A percentile compares a stretch with the other conserved stretches of the same genome.
phyloP scores from a whole-genome alignment of 2,329 filamentous ascomycete species.

The Aspergillus oerlinghausenensis region DNA sequence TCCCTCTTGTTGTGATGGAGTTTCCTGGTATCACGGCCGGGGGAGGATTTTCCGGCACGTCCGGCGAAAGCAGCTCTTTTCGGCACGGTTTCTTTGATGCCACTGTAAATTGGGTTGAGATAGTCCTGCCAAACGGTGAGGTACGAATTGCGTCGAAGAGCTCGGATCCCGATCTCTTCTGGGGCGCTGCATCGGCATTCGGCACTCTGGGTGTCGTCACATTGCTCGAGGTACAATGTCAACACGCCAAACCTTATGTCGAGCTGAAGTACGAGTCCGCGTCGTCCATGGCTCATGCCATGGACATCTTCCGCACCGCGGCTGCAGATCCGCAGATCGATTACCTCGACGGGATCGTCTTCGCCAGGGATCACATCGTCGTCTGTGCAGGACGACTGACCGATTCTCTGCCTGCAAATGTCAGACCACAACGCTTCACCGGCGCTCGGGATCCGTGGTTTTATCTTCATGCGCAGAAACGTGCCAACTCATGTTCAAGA shows the following conservation, averaged over 20 bases:
- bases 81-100: slow-evolving; percentile 62
- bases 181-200: slow-evolving; percentile 55
- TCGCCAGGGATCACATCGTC: slow-evolving; percentile 51
- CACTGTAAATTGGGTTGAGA: slow-evolving; percentile 59
- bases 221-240: slow-evolving; percentile 55
- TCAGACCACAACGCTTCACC: slow-evolving; percentile 48
- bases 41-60: slow-evolving; percentile 62
- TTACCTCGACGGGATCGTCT: slow-evolving; percentile 68
- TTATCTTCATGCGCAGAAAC: slow-evolving; percentile 56
- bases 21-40: slow-evolving; percentile 67
- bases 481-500: slow-evolving; percentile 52
- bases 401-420: slow-evolving; percentile 38
- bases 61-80: slow-evolving; percentile 64
- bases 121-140: slow-evolving; percentile 57
- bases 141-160: slow-evolving; percentile 45
- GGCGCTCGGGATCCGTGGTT: slow-evolving; percentile 65
- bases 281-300: slow-evolving; percentile 46
- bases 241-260: slow-evolving; percentile 52
- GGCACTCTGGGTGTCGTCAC: slow-evolving; percentile 61
- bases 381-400: slow-evolving; percentile 59
- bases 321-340: slow-evolving; percentile 46
- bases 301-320: slow-evolving; percentile 46
- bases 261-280: slow-evolving; percentile 58
- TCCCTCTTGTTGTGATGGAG: slow-evolving; percentile 65
- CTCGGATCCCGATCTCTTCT: slow-evolving; percentile 53